A percentile compares a stretch with the other conserved stretches of the same genome.
These are phyloP conservation scores for Juglanconis juglandina DNA, from an alignment of 2,329 filamentous ascomycete species.

Conservation along the genomic window DNA sequence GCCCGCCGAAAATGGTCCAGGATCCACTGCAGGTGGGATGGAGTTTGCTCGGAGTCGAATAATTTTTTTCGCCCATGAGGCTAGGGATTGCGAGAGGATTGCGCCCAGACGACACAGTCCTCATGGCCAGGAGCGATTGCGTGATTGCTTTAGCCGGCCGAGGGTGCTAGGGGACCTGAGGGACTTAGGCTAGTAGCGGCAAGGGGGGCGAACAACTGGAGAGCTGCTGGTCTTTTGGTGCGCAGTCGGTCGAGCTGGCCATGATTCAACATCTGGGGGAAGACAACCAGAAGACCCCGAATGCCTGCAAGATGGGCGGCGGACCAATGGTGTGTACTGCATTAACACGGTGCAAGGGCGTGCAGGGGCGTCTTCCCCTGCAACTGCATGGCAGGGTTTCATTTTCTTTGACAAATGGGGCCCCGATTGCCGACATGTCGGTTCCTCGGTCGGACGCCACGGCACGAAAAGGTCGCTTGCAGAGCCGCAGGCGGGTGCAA, in stretches of 20 bases:
- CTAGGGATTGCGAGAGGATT: neutral
- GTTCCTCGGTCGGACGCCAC: slow-evolving; percentile 1
- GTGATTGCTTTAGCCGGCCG: slow-evolving; percentile 13
- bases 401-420: slow-evolving; percentile 7
- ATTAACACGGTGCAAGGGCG: slow-evolving; percentile 18
- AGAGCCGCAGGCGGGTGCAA: slow-evolving; percentile 2
- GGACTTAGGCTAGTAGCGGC: neutral
- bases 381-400: slow-evolving; percentile 2
- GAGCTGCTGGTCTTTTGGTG: neutral
- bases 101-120: neutral
- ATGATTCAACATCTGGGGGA: slow-evolving; percentile 18
- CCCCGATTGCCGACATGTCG: slow-evolving; percentile 14
- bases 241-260: neutral
- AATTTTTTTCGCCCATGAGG: slow-evolving; percentile 10
- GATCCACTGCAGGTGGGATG: slow-evolving; percentile 2
- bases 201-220: slow-evolving; percentile 6
- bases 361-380: neutral
- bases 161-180: neutral
- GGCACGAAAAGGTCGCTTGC: slow-evolving; percentile 2
- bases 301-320: neutral
- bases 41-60: slow-evolving; percentile 6
- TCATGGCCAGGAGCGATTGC: slow-evolving; percentile 18
- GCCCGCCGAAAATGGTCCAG: neutral
- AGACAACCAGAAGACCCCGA: neutral
- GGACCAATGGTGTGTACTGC: slow-evolving; percentile 10